These are phyloP conservation scores for Mycena sanguinolenta DNA, from an alignment of 768 basidiomycete genomes.

Conservation along the genomic window DNA sequence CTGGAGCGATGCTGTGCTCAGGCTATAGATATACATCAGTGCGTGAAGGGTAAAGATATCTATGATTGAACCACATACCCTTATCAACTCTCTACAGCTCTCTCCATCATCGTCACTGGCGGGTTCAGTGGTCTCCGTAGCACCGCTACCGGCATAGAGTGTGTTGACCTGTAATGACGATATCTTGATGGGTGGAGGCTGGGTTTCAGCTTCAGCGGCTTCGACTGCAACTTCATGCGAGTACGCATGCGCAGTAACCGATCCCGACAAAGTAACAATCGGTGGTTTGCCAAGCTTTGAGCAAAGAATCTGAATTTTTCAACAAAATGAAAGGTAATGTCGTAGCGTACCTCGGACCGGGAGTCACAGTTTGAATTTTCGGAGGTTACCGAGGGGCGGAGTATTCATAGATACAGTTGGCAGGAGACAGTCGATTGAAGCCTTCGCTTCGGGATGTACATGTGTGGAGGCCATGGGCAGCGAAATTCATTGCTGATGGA, in stretches of 20 bases:
- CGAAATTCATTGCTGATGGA: neutral
- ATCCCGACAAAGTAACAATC: neutral
- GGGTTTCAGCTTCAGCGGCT: neutral
- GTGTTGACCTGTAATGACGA: neutral
- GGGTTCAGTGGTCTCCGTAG: no score
- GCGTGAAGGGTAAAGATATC: no score
- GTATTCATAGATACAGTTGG: neutral
- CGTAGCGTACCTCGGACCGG: neutral
- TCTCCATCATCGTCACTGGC: no score
- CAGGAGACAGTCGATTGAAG: no score
- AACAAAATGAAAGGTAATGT: neutral
- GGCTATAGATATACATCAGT: no score
- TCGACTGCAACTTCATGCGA: neutral
- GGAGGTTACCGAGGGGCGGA: neutral
- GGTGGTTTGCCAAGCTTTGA: neutral
- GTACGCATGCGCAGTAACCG: neutral
- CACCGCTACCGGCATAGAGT: neutral
- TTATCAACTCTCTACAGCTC: no score
- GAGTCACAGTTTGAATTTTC: neutral
- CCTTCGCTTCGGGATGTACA: neutral
- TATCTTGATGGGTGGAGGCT: neutral
- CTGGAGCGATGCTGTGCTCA: no score
- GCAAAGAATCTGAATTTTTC: neutral
- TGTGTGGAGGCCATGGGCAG: neutral
- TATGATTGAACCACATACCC: no score